Base-by-base conservation (phyloP, 176 grass and related monocot species). In the Triticum timopheevii region DNA sequence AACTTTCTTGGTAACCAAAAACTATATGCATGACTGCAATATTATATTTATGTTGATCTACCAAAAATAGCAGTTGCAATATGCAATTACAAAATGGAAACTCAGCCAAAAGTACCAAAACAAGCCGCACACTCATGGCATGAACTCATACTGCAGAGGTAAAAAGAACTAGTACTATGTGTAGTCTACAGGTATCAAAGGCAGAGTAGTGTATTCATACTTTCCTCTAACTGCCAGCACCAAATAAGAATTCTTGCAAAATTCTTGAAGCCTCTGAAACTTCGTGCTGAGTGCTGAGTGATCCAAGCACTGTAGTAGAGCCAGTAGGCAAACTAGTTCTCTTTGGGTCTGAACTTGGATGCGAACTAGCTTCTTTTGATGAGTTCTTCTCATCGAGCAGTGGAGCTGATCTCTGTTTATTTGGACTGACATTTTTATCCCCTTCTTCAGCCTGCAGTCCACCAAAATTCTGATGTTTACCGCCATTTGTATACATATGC, bases 241-340 rank as follows among this genome's bases (percentile, higher is more conserved):
- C 73, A 88, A 98, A 98, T 87, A 98, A 88, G 84, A 95, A 98
- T 74, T 95, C 96, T 74, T 94, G 89, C 45, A 95, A 91, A 90
- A 94, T 95, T 80, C 88, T 94, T 79, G 90, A 92, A 36, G 96
- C 92, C 65, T 94, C 93, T 85, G 88, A 94, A 58, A 89, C 77
- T 83, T 94, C 90, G 81, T 33, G 27, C 68, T 88, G 62, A 88
- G 62, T 69, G 30, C 63, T 56, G 33, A 73, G 61, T 82, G 91
- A 88, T 61, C 68, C 64, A 15, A 76, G 20, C 64, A 62, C 40
- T 80, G 61, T 69, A 91, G 65, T 50, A 82, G 84, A 44, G 75
- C 67, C 40, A 82, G 50, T 86, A 63, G 54, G 61, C 34, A 89
- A 83, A 73, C 24, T 88, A 73, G 39, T 71, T 69, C 74, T 81